These are phyloP conservation scores for Mucor indicus DNA, from an alignment of 371 early-diverging fungal species.

Conservation along the genomic window DNA sequence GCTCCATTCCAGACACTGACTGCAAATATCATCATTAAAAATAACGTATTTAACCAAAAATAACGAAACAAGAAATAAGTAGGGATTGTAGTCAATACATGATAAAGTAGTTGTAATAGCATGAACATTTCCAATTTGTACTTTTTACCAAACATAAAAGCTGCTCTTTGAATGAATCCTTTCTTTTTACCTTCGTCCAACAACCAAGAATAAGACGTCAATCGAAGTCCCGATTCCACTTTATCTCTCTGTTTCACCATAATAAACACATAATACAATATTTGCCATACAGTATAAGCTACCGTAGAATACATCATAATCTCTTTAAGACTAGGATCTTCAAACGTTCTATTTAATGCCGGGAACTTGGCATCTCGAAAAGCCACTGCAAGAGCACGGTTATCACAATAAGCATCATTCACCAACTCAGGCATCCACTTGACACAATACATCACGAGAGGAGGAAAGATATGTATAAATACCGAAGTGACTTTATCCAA, in stretches of 20 bases:
- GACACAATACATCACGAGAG: slow-evolving; percentile 58
- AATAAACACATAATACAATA: slow-evolving; percentile 63
- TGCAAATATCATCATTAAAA: slow-evolving; percentile 54
- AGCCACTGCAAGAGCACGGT: neutral
- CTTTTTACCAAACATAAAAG: slow-evolving; percentile 49
- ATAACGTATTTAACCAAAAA: slow-evolving; percentile 56
- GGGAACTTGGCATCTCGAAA: slow-evolving; percentile 45
- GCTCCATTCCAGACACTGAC: slow-evolving; percentile 73
- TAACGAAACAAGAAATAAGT: slow-evolving; percentile 42
- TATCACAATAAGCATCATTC: slow-evolving; percentile 14
- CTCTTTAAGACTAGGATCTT: slow-evolving; percentile 24
- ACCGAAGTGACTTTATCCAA: slow-evolving; percentile 75
- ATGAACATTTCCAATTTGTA: slow-evolving; percentile 66
- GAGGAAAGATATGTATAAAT: slow-evolving; percentile 69
- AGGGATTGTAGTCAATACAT: slow-evolving; percentile 45
- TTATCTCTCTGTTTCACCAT: slow-evolving; percentile 60
- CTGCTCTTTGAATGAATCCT: slow-evolving; percentile 47
- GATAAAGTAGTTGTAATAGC: slow-evolving; percentile 61
- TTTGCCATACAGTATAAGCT: slow-evolving; percentile 68
- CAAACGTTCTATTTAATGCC: slow-evolving; percentile 22
- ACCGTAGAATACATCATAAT: slow-evolving; percentile 47
- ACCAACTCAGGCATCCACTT: slow-evolving; percentile 58
- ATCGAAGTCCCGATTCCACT: slow-evolving; percentile 57
- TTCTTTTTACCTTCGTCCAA: slow-evolving; percentile 48
- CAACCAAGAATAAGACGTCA: slow-evolving; percentile 70